Evolutionary conservation across 805 yeast species (phyloP).

Genomic region (Kuraishia ogatae): DNA sequence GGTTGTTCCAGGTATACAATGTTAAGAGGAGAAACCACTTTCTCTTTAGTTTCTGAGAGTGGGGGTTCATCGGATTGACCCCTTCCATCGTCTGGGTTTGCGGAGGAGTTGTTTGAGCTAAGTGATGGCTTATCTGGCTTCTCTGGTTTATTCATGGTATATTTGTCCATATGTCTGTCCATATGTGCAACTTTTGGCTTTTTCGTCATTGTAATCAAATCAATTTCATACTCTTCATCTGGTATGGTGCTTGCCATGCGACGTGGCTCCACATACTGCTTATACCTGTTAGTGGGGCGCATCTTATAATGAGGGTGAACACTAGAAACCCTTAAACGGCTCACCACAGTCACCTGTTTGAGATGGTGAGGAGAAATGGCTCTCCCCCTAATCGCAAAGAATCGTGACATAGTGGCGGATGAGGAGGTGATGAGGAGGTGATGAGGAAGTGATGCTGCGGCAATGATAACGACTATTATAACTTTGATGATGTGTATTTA

Average conservation of each 20-base stretch:
- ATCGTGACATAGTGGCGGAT: background rate
- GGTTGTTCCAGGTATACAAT: slow-evolving; percentile 7
- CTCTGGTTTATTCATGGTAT: background rate
- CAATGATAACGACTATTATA: too few relatives aligned
- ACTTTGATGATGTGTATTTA: too few relatives aligned
- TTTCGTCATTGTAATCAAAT: slow-evolving; percentile 4
- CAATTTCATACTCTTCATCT: slow-evolving; percentile 3
- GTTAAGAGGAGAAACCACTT: background rate
- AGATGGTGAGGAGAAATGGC: background rate
- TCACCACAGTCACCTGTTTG: background rate
- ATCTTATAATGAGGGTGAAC: background rate
- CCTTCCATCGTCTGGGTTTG: too few relatives aligned
- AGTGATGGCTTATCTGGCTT: too few relatives aligned
- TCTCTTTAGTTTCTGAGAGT: background rate
- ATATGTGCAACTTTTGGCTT: slow-evolving; percentile 1
- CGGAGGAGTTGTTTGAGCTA: too few relatives aligned
- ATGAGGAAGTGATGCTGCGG: too few relatives aligned
- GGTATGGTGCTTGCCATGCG: background rate
- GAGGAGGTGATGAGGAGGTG: too few relatives aligned
- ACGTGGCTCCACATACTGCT: background rate
- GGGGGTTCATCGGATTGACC: slow-evolving; percentile 9
- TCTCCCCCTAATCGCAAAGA: background rate
- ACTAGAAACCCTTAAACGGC: background rate
- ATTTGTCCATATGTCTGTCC: too few relatives aligned
- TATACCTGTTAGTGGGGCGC: background rate